Percentiles rank a stretch among this genome's conserved stretches.
Evolutionary conservation across 2,329 filamentous ascomycete genomes (phyloP).

Genomic region (Hymenoscyphus fraxineus): DNA sequence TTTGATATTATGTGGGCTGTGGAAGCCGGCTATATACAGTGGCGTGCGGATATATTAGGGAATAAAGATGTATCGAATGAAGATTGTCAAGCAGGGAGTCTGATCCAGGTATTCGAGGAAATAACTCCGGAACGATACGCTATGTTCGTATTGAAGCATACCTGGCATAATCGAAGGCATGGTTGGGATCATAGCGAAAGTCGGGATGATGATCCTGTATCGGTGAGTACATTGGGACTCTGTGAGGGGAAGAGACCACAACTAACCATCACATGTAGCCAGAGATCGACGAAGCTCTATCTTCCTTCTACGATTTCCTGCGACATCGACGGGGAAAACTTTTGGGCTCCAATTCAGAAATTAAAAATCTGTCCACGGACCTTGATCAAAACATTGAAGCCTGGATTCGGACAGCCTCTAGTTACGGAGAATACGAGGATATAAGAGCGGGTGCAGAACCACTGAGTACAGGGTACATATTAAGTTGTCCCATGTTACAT

Average conservation of each 20-base stretch:
- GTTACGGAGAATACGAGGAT: not conserved
- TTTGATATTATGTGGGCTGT: slow-evolving; percentile 1
- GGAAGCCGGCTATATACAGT: slow-evolving; percentile 2
- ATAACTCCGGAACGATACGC: not conserved
- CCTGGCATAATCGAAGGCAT: not conserved
- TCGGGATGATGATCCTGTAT: not conserved
- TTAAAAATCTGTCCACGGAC: not conserved
- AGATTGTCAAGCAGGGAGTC: not conserved
- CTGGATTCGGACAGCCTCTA: not conserved
- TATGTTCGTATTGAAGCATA: not conserved
- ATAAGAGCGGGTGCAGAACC: not conserved
- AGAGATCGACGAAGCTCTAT: not conserved
- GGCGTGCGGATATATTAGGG: not conserved
- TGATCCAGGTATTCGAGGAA: not conserved
- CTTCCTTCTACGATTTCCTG: not conserved
- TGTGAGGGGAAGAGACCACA: not conserved
- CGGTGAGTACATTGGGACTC: not conserved
- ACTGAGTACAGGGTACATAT: not conserved
- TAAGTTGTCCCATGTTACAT: not conserved
- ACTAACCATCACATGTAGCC: not conserved
- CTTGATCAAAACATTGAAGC: not conserved
- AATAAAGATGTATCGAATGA: not conserved
- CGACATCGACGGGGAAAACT: not conserved
- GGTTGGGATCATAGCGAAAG: not conserved
- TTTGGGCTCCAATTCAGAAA: not conserved